A percentile compares a stretch with the other conserved stretches of the same genome.
Evolutionary conservation across 2,329 filamentous ascomycete genomes (phyloP).

Genomic region (Huntiella moniliformis): DNA sequence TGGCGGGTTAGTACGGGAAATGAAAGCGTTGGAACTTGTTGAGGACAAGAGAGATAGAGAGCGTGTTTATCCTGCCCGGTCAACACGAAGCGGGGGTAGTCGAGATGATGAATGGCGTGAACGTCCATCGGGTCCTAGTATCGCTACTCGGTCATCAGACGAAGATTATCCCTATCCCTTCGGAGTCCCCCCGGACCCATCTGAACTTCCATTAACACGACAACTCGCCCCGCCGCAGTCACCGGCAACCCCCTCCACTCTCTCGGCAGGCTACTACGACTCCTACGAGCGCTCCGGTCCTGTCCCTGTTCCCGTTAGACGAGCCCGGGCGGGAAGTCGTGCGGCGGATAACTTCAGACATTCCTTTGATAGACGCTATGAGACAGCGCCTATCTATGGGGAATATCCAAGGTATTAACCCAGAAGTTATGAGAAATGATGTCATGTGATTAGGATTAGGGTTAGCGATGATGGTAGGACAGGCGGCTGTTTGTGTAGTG

Average conservation of each 20-base stretch:
- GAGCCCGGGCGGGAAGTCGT: constrained; percentile 25
- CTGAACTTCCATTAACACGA: no score
- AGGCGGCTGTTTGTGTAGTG: not conserved
- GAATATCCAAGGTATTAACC: not conserved
- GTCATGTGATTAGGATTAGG: not conserved
- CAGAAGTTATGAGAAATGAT: not conserved
- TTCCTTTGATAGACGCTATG: constrained; percentile 9
- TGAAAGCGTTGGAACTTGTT: no score
- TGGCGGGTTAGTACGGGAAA: no score
- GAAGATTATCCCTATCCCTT: constrained; percentile 24
- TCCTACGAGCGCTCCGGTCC: constrained; percentile 24
- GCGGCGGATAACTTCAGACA: constrained; percentile 29
- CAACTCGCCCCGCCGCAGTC: no score
- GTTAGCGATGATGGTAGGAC: no score
- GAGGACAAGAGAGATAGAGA: no score
- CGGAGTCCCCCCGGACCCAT: no score
- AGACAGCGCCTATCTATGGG: constrained; percentile 7
- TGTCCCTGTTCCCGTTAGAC: no score
- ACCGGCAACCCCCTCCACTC: constrained; percentile 9
- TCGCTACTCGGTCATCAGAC: constrained; percentile 36
- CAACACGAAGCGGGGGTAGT: constrained; percentile 39
- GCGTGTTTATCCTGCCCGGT: constrained; percentile 20
- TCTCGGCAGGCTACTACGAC: constrained; percentile 27
- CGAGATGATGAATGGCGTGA: constrained; percentile 40
- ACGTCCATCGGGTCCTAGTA: constrained; percentile 39